A percentile compares a stretch with the other conserved stretches of the same genome.
phyloP scores from a whole-genome alignment of 345 rosid genomes.

The Limnanthes douglasii region DNA sequence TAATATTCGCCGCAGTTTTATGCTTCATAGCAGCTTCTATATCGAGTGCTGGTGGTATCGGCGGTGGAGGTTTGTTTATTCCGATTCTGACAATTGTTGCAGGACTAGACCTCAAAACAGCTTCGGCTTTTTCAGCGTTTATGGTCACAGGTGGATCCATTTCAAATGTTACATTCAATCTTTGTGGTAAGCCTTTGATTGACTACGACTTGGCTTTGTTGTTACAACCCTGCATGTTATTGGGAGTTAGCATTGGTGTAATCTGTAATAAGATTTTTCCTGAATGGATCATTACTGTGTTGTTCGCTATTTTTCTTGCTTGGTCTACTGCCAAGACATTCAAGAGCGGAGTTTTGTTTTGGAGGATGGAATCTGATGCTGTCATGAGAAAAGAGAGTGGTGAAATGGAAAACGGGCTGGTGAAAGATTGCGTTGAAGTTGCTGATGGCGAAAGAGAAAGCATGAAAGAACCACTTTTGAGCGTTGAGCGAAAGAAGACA shows the following conservation, averaged over 20 bases:
- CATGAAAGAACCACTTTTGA: constrained; percentile 26
- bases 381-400: constrained; percentile 10
- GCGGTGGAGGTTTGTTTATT: constrained; percentile 77
- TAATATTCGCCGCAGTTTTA: constrained; percentile 25
- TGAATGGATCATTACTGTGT: constrained; percentile 59
- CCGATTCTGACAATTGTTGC: constrained; percentile 57
- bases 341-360: constrained; percentile 29
- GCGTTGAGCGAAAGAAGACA: background rate
- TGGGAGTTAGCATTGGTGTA: constrained; percentile 82
- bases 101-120: constrained; percentile 63
- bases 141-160: constrained; percentile 87
- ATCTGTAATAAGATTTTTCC: constrained; percentile 61
- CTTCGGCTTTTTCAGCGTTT: constrained; percentile 68
- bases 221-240: constrained; percentile 67
- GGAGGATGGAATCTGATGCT: constrained; percentile 54
- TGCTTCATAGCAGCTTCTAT: constrained; percentile 62
- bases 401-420: constrained; percentile 12
- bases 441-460: constrained; percentile 9
- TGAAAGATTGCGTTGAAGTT: constrained; percentile 7
- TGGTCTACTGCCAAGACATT: constrained; percentile 79
- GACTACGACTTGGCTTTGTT: constrained; percentile 59
- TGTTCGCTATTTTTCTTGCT: constrained; percentile 58
- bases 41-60: constrained; percentile 89
- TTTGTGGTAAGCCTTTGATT: constrained; percentile 26
- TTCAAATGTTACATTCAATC: constrained; percentile 56